Percentiles rank a stretch among this genome's conserved stretches.
These are phyloP conservation scores for Escallonia rubra DNA, from an alignment of 129 eudicot species.

Conservation along the genomic window DNA sequence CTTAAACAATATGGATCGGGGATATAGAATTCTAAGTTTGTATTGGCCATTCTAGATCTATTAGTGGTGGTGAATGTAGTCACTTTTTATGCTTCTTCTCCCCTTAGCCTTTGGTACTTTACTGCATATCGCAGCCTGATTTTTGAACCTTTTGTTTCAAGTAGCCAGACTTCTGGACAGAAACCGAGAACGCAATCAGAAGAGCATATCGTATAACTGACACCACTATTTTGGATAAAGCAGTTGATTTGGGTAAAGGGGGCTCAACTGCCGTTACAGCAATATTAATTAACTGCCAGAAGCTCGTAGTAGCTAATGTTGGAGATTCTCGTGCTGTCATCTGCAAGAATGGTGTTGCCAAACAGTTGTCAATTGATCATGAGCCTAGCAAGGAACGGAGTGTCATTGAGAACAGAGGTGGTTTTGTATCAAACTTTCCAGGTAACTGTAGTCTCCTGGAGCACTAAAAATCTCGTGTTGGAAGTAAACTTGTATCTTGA, in stretches of 20 bases:
- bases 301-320: conserved; percentile 78
- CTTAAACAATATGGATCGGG: no score
- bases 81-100: no score
- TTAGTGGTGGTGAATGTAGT: no score
- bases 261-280: conserved; percentile 93
- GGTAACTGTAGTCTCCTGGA: conserved; percentile 26
- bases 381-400: conserved; percentile 69
- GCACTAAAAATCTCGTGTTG: no score
- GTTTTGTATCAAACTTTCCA: conserved; percentile 63
- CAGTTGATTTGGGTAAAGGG: conserved; percentile 60
- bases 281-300: conserved; percentile 63
- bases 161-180: conserved; percentile 59
- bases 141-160: no score
- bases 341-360: conserved; percentile 69
- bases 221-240: conserved; percentile 53
- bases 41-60: no score
- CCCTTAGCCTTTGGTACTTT: no score
- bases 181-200: conserved; percentile 57
- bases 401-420: conserved; percentile 63
- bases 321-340: conserved; percentile 93
- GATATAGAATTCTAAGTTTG: no score
- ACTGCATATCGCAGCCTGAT: no score
- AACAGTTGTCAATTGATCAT: conserved; percentile 77
- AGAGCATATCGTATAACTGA: conserved; percentile 71
- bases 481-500: no score